Evolutionary conservation across 1,284 basidiomycete genomes (phyloP).

Genomic region (Rhodotorula glutinis): DNA sequence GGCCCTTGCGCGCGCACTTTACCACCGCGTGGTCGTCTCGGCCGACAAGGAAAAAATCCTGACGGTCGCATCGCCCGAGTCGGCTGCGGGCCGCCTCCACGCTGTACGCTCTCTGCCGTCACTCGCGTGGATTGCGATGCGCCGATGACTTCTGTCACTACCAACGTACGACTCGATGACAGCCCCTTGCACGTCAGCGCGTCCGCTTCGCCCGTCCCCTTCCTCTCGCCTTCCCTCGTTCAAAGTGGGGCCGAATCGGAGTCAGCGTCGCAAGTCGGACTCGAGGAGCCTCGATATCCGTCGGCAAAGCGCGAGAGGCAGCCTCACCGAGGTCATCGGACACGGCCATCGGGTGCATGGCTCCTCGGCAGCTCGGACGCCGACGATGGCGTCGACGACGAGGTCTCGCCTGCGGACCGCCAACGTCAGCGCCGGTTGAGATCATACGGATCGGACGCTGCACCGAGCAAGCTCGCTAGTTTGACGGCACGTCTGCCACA

Average conservation of each 20-base stretch:
- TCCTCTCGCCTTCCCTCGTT: background rate
- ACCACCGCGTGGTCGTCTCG: no score
- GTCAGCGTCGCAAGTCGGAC: background rate
- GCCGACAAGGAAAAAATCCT: no score
- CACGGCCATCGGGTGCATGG: conserved; percentile 1
- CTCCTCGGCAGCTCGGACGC: conserved; percentile 1
- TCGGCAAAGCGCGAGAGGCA: no score
- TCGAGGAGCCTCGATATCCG: no score
- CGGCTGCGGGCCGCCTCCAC: background rate
- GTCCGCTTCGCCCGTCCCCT: background rate
- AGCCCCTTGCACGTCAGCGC: background rate
- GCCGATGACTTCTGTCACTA: background rate
- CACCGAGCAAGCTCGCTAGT: background rate
- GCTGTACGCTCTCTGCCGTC: background rate
- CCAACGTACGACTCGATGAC: conserved; percentile 1
- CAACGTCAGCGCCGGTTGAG: conserved; percentile 1
- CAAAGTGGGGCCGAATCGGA: background rate
- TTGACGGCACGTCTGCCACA: background rate
- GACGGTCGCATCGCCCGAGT: background rate
- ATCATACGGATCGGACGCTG: background rate
- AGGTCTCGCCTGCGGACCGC: no score
- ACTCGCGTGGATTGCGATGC: background rate
- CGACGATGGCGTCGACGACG: no score
- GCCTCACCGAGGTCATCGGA: background rate
- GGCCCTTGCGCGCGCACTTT: no score